These are phyloP conservation scores for Porosira glacialis DNA, from an alignment of 352 stramenopile species.

Conservation along the genomic window DNA sequence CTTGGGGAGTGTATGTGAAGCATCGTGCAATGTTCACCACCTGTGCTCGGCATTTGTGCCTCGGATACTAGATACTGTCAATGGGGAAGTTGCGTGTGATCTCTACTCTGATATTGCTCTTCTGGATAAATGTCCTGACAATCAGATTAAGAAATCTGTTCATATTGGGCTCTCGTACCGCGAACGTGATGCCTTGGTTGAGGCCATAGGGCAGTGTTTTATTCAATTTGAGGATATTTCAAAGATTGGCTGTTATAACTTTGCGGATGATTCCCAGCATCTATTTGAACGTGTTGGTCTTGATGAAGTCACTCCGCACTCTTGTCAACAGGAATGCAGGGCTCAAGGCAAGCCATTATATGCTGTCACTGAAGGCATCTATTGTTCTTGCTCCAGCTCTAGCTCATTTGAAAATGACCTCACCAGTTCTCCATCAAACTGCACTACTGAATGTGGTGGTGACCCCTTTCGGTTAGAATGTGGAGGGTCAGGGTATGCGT, in stretches of 20 bases:
- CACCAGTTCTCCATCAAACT: slow-evolving; percentile 3
- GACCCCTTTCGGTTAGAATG: slow-evolving; percentile 11
- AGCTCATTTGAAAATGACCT: slow-evolving; percentile 5
- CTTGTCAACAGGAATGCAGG: slow-evolving; percentile 23
- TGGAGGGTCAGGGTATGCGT: slow-evolving; percentile 16
- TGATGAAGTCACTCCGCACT: slow-evolving; percentile 10
- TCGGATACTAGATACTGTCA: not conserved
- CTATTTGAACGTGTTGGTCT: not conserved
- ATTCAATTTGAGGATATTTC: slow-evolving; percentile 24
- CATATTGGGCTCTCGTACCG: slow-evolving; percentile 24
- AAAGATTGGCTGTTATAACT: slow-evolving; percentile 16
- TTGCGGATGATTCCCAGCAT: slow-evolving; percentile 1
- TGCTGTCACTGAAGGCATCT: slow-evolving; percentile 14
- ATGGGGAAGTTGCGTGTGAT: not conserved
- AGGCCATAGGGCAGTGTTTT: slow-evolving; percentile 16
- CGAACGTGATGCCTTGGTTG: slow-evolving; percentile 23
- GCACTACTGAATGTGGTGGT: slow-evolving; percentile 16
- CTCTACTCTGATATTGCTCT: slow-evolving; percentile 26
- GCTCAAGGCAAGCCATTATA: slow-evolving; percentile 3
- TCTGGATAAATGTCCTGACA: slow-evolving; percentile 6
- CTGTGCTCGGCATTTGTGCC: slow-evolving; percentile 14
- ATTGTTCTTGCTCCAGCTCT: slow-evolving; percentile 11
- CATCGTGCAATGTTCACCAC: slow-evolving; percentile 8
- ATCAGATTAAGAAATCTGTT: slow-evolving; percentile 5
- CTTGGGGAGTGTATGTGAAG: slow-evolving; percentile 7